These are phyloP conservation scores for Cantharellus anzutake DNA, from an alignment of 768 basidiomycete species.

Conservation along the genomic window DNA sequence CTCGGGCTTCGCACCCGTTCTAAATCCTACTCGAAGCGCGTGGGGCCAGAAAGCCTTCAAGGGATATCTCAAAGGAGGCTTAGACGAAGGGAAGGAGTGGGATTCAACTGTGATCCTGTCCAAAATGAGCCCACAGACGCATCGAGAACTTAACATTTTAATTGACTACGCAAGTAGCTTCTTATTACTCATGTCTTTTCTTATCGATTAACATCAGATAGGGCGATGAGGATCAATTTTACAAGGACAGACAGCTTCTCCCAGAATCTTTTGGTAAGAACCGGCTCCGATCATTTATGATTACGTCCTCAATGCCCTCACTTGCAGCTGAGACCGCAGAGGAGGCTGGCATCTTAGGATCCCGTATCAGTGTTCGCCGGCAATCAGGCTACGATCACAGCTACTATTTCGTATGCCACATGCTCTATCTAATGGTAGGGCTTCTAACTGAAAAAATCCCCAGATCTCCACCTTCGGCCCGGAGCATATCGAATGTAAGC, in stretches of 20 bases:
- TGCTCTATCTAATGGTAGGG: not conserved
- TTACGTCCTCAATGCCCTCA: not conserved
- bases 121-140: slow-evolving; percentile 25
- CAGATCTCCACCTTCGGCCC: slow-evolving; percentile 80
- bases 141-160: slow-evolving; percentile 46
- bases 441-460: not conserved
- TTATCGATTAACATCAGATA: slow-evolving; percentile 14
- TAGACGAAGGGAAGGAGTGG: slow-evolving; percentile 58
- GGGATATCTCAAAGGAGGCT: slow-evolving; percentile 63
- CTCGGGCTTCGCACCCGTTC: slow-evolving; percentile 74
- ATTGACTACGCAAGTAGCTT: slow-evolving; percentile 55
- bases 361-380: slow-evolving; percentile 56
- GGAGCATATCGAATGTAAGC: slow-evolving; percentile 78
- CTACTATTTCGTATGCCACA: slow-evolving; percentile 53
- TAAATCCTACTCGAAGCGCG: slow-evolving; percentile 68
- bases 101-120: slow-evolving; percentile 76
- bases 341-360: slow-evolving; percentile 48
- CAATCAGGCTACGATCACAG: slow-evolving; percentile 80
- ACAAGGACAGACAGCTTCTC: slow-evolving; percentile 68
- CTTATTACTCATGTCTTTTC: not conserved
- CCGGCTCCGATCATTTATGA: not conserved
- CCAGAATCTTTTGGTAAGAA: slow-evolving; percentile 55
- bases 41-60: slow-evolving; percentile 89
- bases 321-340: slow-evolving; percentile 40
- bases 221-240: slow-evolving; percentile 71